Percentiles rank a stretch among this genome's conserved stretches.
Evolutionary conservation across 2,329 filamentous ascomycete genomes (phyloP).

Genomic region (Fusarium sp.): DNA sequence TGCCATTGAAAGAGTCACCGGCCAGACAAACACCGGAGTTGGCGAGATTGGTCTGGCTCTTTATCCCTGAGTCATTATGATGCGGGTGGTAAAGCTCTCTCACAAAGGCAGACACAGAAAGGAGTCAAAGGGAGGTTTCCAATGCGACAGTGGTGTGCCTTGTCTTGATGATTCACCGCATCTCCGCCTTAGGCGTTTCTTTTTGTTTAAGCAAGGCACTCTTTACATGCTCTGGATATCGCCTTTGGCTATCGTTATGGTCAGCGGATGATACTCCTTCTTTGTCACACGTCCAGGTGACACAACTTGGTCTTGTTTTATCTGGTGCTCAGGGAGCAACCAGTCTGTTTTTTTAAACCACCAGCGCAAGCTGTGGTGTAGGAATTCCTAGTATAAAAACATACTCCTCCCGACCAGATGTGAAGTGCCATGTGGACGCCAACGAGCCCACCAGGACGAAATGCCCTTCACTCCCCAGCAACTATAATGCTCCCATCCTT

Average conservation of each 20-base stretch:
- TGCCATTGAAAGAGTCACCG: constrained; percentile 29
- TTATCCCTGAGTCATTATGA: constrained; percentile 17
- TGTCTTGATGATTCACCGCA: not conserved
- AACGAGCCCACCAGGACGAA: not conserved
- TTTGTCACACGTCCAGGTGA: not conserved
- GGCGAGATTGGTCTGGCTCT: constrained; percentile 14
- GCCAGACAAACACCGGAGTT: constrained; percentile 9
- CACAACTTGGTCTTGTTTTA: not conserved
- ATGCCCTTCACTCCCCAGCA: not conserved
- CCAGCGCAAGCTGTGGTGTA: not conserved
- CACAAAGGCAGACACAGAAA: not conserved
- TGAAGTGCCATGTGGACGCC: not conserved
- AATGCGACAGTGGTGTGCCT: not conserved
- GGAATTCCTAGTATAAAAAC: not conserved
- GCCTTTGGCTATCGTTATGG: not conserved
- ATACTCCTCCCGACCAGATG: constrained; percentile 4
- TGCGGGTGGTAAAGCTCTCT: not conserved
- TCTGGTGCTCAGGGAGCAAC: not conserved
- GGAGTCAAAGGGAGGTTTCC: not conserved
- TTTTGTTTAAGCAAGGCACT: not conserved
- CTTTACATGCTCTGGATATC: not conserved
- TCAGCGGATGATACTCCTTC: not conserved
- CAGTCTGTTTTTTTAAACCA: constrained; percentile 2
- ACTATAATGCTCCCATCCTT: not conserved
- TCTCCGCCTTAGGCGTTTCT: not conserved